These are phyloP conservation scores for Penicillium sp. DNA, from an alignment of 2,329 filamentous ascomycete genomes.

Conservation along the genomic window DNA sequence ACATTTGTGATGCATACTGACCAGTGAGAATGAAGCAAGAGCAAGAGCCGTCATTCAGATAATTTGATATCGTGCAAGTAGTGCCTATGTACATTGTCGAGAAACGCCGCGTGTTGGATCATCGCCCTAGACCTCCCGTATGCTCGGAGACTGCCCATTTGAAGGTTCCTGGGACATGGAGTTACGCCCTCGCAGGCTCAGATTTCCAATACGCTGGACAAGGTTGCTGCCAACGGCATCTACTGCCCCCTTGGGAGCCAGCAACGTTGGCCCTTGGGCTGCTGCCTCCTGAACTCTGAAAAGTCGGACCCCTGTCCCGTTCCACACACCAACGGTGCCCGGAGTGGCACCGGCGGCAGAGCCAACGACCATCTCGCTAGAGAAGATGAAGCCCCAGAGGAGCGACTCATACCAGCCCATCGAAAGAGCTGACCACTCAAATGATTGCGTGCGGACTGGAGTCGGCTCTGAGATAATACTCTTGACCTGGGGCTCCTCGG, in stretches of 20 bases:
- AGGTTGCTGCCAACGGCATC: constrained; percentile 91
- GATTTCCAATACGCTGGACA: constrained; percentile 77
- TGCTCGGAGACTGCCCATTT: constrained; percentile 29
- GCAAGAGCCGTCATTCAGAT: background rate
- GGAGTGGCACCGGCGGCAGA: constrained; percentile 55
- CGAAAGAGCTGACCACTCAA: constrained; percentile 88
- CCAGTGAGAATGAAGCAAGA: background rate
- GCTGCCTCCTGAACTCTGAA: constrained; percentile 87
- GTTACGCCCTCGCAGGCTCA: constrained; percentile 58
- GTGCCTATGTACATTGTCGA: background rate
- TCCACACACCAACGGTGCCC: constrained; percentile 91
- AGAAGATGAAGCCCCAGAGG: constrained; percentile 90
- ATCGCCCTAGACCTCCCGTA: constrained; percentile 39
- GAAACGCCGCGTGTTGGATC: background rate
- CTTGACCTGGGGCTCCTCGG: constrained; percentile 57
- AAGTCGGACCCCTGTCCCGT: constrained; percentile 79
- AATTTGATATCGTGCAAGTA: background rate
- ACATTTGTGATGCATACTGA: too few species aligned
- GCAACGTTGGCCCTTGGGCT: constrained; percentile 72
- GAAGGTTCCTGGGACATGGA: constrained; percentile 32
- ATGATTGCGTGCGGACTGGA: constrained; percentile 75
- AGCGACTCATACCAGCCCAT: constrained; percentile 95
- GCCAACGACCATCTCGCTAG: constrained; percentile 72
- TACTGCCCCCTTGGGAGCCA: constrained; percentile 83
- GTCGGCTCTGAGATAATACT: constrained; percentile 68